Base-by-base conservation (phyloP, 2,329 filamentous ascomycete species). In the Penicillium sp. region DNA sequence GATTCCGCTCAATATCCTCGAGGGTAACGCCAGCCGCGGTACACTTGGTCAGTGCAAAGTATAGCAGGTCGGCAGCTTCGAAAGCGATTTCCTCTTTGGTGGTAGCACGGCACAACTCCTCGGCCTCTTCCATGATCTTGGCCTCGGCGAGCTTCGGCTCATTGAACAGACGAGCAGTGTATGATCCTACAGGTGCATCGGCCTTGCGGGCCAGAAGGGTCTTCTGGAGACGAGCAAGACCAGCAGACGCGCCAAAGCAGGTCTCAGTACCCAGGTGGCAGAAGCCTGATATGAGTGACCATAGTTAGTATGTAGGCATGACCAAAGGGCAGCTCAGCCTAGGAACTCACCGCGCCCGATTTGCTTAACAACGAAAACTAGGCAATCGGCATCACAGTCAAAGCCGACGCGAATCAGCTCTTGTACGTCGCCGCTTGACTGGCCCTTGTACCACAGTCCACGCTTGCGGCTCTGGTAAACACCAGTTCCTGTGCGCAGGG, bases 61-160 rank as follows among this genome's bases (percentile, higher is more conserved):
- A 98, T 37, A 98, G 82, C 40, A 98, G 72, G 61, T 98, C 93
- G 0, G 93, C 93, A 7, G 93, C 89, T 67, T 98, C 93, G 49
- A 94, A 94, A 2, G 93, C 88, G 47, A 95, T 79, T 10, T 97
- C 86, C 48, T 90, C 77, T 45, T 86, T 85, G 0, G 81, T 83
- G 51, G 81, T 82, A 11, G 93, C 91, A 50, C 93, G 82, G 60
- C 91, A 96, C 28, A 98, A 77, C 70, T 98, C 93, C 59, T 94
- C 87, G 0, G 93, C 93, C 66, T 98, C 93, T 67, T 98, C 93
- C 82, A 97, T 94, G 40, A 98, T 96, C 76, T 98, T 98, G 3
- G 93, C 93, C 29, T 87, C 79, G 38, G 96, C 71, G 39, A 98
- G 77, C 64, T 94, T 90, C 54, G 87, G 80, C 50, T 98, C 93